Evolutionary conservation across 2,329 filamentous ascomycete genomes (phyloP), one percentile per base, ranked within the genome.

Genomic region (Pochonia chlamydosporia): DNA sequence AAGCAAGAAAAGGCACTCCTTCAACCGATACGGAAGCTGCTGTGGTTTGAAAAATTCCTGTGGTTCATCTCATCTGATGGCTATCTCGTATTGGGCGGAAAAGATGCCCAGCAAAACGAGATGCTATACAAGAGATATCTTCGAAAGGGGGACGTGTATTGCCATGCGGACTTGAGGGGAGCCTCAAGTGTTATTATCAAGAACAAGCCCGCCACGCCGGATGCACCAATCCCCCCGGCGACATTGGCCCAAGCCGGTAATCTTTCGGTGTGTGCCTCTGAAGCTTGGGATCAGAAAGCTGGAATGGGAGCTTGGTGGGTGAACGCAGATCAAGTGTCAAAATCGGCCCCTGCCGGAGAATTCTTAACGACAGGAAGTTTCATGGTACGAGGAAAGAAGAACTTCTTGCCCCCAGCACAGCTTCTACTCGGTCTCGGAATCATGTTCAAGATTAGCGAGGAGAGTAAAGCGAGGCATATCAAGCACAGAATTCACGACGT

Each of bases 281-380:
- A 76, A 48, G 93, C 92, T 0, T 99, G 93, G 93, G 93, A 97
- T 51, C 92, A 88, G 1, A 99, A 99, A 65, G 92, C 92, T 8
- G 82, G 89, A 14, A 95, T 97, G 87, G 85, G 87, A 16, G 91
- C 92, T 8, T 99, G 89, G 85, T 99, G 93, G 93, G 92, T 95
- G 0, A 83, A 85, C 52, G 85, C 88, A 2, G 84, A 92, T 46
- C 91, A 97, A 63, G 89, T 99, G 0, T 89, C 87, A 9, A 97
- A 97, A 68, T 88, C 82, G 28, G 84, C 86, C 0, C 76, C 83
- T 1, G 82, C 79, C 0, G 92, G 92, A 21, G 91, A 95, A 55
- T 92, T 88, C 56, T 68, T 99, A 6, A 79, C 83, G 0, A 74
- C 79, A 0, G 93, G 92, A 16, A 81, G 81, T 52, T 96, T 99